A percentile compares a stretch with the other conserved stretches of the same genome.
Conservation (phyloP, 2,329 filamentous ascomycete species). For the Graphilbum fragrans region DNA sequence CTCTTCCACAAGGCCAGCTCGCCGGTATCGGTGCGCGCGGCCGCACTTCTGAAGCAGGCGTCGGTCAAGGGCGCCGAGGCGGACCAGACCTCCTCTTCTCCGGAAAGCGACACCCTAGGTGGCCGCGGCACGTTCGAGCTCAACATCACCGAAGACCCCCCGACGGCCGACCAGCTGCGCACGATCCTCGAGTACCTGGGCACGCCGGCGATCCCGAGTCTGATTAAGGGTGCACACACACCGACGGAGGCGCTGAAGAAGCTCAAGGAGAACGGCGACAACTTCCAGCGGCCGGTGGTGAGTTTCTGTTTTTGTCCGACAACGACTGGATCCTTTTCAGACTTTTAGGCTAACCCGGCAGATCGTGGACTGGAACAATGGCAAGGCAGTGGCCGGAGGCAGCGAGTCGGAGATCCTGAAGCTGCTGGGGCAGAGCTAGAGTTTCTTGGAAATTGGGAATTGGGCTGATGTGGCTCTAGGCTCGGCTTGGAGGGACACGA, state of each 20-base stretch:
- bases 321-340: conserved; percentile 11
- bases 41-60: conserved; percentile 68
- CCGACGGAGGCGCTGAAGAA: conserved; percentile 68
- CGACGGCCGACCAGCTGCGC: conserved; percentile 42
- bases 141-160: conserved; percentile 32
- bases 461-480: too few species aligned
- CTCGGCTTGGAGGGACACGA: neutral
- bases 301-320: conserved; percentile 19
- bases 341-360: conserved; percentile 17
- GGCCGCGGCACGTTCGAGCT: conserved; percentile 66
- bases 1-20: conserved; percentile 82
- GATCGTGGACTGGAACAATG: conserved; percentile 89
- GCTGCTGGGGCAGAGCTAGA: conserved; percentile 35
- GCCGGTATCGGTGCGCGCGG: conserved; percentile 59
- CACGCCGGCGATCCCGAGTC: conserved; percentile 37
- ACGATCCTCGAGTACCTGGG: conserved; percentile 42
- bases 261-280: conserved; percentile 56
- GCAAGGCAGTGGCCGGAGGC: conserved; percentile 64
- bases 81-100: neutral
- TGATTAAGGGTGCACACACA: conserved; percentile 64
- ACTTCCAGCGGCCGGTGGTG: conserved; percentile 68
- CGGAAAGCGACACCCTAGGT: conserved; percentile 19
- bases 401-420: conserved; percentile 83
- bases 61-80: conserved; percentile 55
- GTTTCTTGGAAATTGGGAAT: too few species aligned